A percentile compares a stretch with the other conserved stretches of the same genome.
Conservation (phyloP, 2,329 filamentous ascomycete species). For the Fusarium proliferatum region DNA sequence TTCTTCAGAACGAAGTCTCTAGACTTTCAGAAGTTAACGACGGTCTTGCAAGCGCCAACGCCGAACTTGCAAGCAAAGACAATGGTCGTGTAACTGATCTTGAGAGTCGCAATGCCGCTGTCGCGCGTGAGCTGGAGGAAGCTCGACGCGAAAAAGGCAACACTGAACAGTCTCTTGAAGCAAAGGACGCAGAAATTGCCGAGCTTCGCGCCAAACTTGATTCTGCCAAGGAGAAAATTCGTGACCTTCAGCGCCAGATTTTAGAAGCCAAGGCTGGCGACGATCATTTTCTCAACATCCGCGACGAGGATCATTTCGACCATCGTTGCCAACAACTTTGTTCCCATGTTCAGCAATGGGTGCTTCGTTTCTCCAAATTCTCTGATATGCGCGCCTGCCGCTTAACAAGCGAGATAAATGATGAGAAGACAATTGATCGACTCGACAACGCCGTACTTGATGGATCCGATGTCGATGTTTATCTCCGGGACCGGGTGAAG, state of each 20-base stretch:
- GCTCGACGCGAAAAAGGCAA: conserved; percentile 72
- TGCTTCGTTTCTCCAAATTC: conserved; percentile 96
- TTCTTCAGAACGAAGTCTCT: conserved; percentile 83
- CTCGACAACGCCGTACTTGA: conserved; percentile 95
- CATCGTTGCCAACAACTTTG: conserved; percentile 93
- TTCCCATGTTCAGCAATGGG: conserved; percentile 97
- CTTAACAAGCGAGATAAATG: conserved; percentile 82
- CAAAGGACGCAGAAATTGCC: conserved; percentile 86
- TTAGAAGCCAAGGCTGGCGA: conserved; percentile 70
- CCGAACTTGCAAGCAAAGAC: conserved; percentile 79
- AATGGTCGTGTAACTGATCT: conserved; percentile 76
- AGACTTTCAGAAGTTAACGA: conserved; percentile 87
- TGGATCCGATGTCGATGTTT: conserved; percentile 89
- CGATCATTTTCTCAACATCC: conserved; percentile 78
- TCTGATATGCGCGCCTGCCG: conserved; percentile 92
- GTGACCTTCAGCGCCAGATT: conserved; percentile 64
- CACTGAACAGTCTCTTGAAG: conserved; percentile 73
- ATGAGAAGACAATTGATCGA: conserved; percentile 93
- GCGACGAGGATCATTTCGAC: conserved; percentile 96
- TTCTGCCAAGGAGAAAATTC: conserved; percentile 72
- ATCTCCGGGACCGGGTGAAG: conserved; percentile 86
- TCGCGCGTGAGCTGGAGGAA: conserved; percentile 75
- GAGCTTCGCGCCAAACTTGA: conserved; percentile 82
- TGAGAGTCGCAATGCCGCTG: conserved; percentile 73
- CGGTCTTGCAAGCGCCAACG: conserved; percentile 80